These are phyloP conservation scores for Elsinoe fawcettii DNA, from an alignment of 2,329 filamentous ascomycete species.

Conservation along the genomic window DNA sequence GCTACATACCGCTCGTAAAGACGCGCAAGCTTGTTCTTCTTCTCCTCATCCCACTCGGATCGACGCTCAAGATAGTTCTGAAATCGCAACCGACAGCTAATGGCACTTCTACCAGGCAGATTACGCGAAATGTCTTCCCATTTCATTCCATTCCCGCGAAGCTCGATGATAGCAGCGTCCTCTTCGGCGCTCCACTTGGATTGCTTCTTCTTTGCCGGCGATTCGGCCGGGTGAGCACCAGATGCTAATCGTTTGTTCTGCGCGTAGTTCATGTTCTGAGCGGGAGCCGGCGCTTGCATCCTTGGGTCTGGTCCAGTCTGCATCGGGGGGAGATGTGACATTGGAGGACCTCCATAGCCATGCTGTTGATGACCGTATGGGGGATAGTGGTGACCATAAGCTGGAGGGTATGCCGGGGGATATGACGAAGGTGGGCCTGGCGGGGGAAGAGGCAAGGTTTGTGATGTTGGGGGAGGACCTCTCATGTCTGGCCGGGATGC, in stretches of 20 bases:
- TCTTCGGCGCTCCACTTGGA: conserved; percentile 96
- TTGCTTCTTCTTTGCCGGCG: conserved; percentile 86
- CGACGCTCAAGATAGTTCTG: conserved; percentile 93
- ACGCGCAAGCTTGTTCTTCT: conserved; percentile 91
- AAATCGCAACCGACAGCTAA: conserved; percentile 89
- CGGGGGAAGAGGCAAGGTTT: conserved; percentile 4
- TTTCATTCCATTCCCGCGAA: conserved; percentile 87
- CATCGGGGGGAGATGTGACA: conserved; percentile 21
- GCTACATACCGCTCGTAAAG: conserved; percentile 80
- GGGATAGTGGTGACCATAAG: conserved; percentile 16
- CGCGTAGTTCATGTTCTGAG: conserved; percentile 7
- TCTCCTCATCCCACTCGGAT: conserved; percentile 93
- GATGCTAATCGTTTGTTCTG: conserved; percentile 36
- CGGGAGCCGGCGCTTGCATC: conserved; percentile 36
- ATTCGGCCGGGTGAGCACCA: conserved; percentile 44
- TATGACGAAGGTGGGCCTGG: conserved; percentile 8
- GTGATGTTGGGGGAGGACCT: conserved; percentile 16
- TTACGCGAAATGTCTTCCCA: conserved; percentile 97
- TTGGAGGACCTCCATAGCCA: conserved; percentile 11
- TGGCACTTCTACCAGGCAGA: conserved; percentile 81
- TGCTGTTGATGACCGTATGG: conserved; percentile 14
- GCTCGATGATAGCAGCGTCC: conserved; percentile 85
- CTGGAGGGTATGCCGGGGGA: conserved; percentile 2
- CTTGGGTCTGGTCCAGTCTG: conserved; percentile 23
- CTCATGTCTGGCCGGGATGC: conserved; percentile 12